phyloP scores from a whole-genome alignment of 176 grass and related monocot genomes.

The Triticum urartu region DNA sequence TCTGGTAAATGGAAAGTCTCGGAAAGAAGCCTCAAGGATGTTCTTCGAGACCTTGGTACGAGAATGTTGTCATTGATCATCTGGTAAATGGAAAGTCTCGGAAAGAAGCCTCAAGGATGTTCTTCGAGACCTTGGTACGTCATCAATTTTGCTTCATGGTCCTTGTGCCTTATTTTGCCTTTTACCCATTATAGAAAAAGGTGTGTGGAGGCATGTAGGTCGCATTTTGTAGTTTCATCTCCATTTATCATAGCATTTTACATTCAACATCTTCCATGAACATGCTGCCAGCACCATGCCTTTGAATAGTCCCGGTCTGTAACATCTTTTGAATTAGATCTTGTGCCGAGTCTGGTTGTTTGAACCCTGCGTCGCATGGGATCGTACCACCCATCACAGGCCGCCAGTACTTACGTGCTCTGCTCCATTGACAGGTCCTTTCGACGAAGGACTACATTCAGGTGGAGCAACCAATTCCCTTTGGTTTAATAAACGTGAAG shows the following conservation, averaged over 20 bases:
- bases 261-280: neutral
- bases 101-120: constrained; percentile 99
- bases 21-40: constrained; percentile 99
- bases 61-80: constrained; percentile 70
- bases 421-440: constrained; percentile 58
- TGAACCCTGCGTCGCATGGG: too few relatives aligned
- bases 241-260: neutral
- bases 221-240: neutral
- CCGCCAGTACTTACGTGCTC: neutral
- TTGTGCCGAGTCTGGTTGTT: neutral
- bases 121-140: constrained; percentile 99
- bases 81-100: constrained; percentile 72
- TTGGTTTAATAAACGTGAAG: constrained; percentile 57
- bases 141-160: neutral
- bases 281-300: neutral
- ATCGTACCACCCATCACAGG: neutral
- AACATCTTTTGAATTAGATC: neutral
- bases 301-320: neutral
- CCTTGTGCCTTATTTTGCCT: neutral
- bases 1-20: constrained; percentile 67
- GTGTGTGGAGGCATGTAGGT: neutral
- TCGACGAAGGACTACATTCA: constrained; percentile 92
- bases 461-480: constrained; percentile 74
- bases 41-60: constrained; percentile 99
- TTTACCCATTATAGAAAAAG: neutral